A percentile compares a stretch with the other conserved stretches of the same genome.
These are phyloP conservation scores for Cyclostephanos tholiformis DNA, from an alignment of 108 stramenopile species.

Conservation along the genomic window DNA sequence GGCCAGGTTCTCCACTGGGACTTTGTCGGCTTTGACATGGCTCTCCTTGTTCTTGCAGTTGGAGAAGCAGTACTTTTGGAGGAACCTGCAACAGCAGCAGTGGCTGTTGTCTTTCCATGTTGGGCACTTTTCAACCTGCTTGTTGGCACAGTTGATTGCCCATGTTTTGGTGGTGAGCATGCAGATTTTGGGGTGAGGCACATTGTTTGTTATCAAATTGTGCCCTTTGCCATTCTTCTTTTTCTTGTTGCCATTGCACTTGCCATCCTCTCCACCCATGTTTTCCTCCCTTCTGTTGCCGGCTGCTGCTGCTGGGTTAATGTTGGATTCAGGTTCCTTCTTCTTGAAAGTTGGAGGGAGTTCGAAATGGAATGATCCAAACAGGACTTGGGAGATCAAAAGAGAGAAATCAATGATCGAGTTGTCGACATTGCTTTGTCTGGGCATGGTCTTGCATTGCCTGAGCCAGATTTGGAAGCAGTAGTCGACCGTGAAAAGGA, in stretches of 20 bases:
- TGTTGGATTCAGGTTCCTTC: too few species aligned
- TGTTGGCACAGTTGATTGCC: neutral
- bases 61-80: neutral
- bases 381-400: neutral
- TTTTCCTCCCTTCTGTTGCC: too few species aligned
- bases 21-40: neutral
- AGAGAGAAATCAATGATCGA: neutral
- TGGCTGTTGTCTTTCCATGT: neutral
- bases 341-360: too few species aligned
- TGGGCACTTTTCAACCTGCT: neutral
- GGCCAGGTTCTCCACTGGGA: neutral
- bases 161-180: neutral
- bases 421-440: neutral
- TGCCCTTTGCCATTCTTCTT: too few species aligned
- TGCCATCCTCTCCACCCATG: too few species aligned
- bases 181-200: neutral
- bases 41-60: neutral
- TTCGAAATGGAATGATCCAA: neutral
- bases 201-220: neutral
- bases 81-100: too few species aligned
- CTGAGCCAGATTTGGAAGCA: neutral
- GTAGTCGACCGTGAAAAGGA: neutral
- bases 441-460: neutral
- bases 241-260: too few species aligned
- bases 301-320: too few species aligned